Conservation (phyloP, 345 rosid species). For the Firmiana major region DNA sequence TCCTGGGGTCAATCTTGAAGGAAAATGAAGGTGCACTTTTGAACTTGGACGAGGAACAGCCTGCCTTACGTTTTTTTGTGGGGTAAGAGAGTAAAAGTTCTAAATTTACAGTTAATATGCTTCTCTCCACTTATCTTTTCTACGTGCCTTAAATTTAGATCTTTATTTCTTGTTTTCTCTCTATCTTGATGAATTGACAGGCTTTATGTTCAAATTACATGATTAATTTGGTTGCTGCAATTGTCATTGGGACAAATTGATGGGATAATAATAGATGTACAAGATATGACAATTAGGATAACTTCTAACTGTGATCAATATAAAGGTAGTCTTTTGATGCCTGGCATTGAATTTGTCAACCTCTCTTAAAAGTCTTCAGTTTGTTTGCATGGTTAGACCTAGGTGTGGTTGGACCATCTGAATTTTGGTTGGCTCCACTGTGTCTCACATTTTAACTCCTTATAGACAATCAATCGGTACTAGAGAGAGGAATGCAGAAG, state of each 20-base stretch:
- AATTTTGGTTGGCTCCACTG: neutral
- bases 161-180: slow-evolving; percentile 9
- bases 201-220: neutral
- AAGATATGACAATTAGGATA: neutral
- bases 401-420: neutral
- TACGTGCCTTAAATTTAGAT: neutral
- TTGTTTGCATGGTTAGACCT: neutral
- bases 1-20: slow-evolving; percentile 90
- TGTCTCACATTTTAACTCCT: neutral
- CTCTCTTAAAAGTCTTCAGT: neutral
- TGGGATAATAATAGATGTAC: neutral
- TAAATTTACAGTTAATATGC: slow-evolving; percentile 6
- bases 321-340: neutral
- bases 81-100: slow-evolving; percentile 58
- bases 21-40: slow-evolving; percentile 89
- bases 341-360: neutral
- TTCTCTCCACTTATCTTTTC: neutral
- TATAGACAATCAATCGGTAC: neutral
- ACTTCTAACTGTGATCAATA: neutral
- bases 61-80: slow-evolving; percentile 95
- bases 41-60: slow-evolving; percentile 99
- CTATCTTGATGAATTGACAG: neutral
- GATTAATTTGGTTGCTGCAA: neutral
- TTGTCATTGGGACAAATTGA: neutral
- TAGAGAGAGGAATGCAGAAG: neutral